These are phyloP conservation scores for Cladophialophora psammophila DNA, from an alignment of 2,329 filamentous ascomycete species.

Conservation along the genomic window DNA sequence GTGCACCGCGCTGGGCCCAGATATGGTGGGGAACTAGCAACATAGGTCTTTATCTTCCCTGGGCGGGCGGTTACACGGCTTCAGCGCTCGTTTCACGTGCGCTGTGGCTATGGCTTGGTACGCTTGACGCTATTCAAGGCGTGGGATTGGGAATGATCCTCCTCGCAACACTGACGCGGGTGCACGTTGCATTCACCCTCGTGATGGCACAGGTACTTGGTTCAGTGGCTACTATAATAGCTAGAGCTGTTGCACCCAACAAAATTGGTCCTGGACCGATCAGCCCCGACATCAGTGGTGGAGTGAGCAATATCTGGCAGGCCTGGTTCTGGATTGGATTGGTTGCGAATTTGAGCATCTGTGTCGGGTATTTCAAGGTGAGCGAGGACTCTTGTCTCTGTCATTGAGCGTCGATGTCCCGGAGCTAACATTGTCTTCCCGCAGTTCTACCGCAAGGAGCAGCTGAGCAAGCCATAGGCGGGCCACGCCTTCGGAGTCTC, in stretches of 20 bases:
- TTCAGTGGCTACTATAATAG: slow-evolving; percentile 67
- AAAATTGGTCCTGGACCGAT: slow-evolving; percentile 67
- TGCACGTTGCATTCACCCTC: slow-evolving; percentile 70
- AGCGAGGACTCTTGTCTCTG: slow-evolving; percentile 42
- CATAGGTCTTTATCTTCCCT: slow-evolving; percentile 68
- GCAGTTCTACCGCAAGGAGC: slow-evolving; percentile 57
- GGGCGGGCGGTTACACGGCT: slow-evolving; percentile 63
- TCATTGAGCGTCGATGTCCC: background rate
- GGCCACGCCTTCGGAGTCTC: background rate
- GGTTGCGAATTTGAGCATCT: slow-evolving; percentile 64
- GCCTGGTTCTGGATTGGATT: slow-evolving; percentile 69
- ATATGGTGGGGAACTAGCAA: slow-evolving; percentile 71
- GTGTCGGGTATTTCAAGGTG: slow-evolving; percentile 60
- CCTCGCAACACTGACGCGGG: slow-evolving; percentile 68
- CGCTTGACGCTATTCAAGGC: slow-evolving; percentile 70
- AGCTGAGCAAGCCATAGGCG: slow-evolving; percentile 50
- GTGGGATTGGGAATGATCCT: slow-evolving; percentile 74
- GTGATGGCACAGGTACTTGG: slow-evolving; percentile 69
- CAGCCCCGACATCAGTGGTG: slow-evolving; percentile 67
- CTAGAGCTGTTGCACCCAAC: slow-evolving; percentile 67
- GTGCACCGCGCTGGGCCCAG: slow-evolving; percentile 71
- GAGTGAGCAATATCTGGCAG: slow-evolving; percentile 55
- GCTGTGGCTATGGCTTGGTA: slow-evolving; percentile 72
- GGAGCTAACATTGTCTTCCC: background rate
- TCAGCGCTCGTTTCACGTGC: slow-evolving; percentile 62